Evolutionary conservation across 306 rosid genomes (phyloP), one percentile per base, ranked within the genome.

Genomic region (Morella rubra): DNA sequence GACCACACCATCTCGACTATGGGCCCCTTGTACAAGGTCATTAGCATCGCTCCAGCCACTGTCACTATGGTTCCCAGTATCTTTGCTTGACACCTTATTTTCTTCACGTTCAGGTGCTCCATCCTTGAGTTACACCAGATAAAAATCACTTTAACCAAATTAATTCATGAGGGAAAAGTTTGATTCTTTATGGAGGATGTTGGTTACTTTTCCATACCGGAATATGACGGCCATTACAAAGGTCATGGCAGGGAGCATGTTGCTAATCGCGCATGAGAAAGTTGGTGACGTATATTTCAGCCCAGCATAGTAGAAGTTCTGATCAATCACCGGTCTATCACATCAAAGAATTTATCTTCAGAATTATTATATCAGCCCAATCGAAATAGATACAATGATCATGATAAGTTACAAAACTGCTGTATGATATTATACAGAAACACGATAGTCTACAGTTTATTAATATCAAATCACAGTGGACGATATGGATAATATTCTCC

Each of bases 191-290:
- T 75, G 20, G n/a, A 32, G 22, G n/a, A 46, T 81, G 42, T 11
- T 24, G 37, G 19, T 64, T 52, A 2, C 19, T n/a, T 9, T 65
- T 24, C 47, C 47, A 20, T 85, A 93, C 98, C 98, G 27, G 90
- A 83, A 93, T 78, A 93, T 76, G 79, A 90, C 85, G 1, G 97
- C 97, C 90, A 93, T 78, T 18, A 86, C 82, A 74, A 93, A 93
- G 15, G 98, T 91, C 93, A 93, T 91, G 37, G 98, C 98, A 1
- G 98, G 98, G 50, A 93, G 92, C 80, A 91, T 64, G 84, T 93
- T 93, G 88, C 94, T 93, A 87, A 93, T 83, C 79, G 98, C 97
- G 75, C 98, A 91, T 1, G 97, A 83, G 90, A 91, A 93, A 11
- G 98, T 93, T 44, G 98, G 98, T 1, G 98, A 89, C 1, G 97